Evolutionary conservation across 768 basidiomycete species (phyloP), one percentile per base, ranked within the genome.

Genomic region (Termitomyces sp.): DNA sequence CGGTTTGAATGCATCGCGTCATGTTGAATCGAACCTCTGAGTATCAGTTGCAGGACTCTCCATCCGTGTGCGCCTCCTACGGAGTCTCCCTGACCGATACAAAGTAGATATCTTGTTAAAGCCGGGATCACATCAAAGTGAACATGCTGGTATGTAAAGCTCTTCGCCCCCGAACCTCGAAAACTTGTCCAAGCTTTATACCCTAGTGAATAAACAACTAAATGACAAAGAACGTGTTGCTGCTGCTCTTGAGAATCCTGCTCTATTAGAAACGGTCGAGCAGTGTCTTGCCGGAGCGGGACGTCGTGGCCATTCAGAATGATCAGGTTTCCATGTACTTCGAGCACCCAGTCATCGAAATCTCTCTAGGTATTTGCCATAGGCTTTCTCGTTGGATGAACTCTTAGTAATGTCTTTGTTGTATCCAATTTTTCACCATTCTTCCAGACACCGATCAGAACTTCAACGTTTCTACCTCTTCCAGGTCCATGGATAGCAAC

Each of bases 191-290:
- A 55, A 1, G 47, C 24, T 27, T 41, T 26, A 16, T 34, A 8
- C 22, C 42, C 0, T 61, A 96, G 97, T 99, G 12, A 99, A 98
- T 73, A 98, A 98, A 70, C 97, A 99, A 67, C 79, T 99, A 34
- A 99, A 99, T 65, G 97, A 99, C 75, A 99, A 99, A 72, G 97
- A 99, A 72, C 81, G 97, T 41, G 97, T 98, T 2, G 94, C 94
- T 26, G 97, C 97, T 12, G 97, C 97, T 1, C 78, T 98, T 48
- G 97, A 99, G 72, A 98, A 98, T 72, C 80, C 85, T 2, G 82
- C 88, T 29, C 79, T 99, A 5, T 69, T 98, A 1, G 88, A 89
- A 55, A 92, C 92, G 0, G 84, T 99, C 10, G 95, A 98, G 69
- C 86, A 87, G 58, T 75, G 77, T 46, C 71, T 81, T 8, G 67